Evolutionary conservation across 495 filamentous ascomycete species (phyloP), one percentile per base, ranked within the genome.

Genomic region (Penicillium nucicola): DNA sequence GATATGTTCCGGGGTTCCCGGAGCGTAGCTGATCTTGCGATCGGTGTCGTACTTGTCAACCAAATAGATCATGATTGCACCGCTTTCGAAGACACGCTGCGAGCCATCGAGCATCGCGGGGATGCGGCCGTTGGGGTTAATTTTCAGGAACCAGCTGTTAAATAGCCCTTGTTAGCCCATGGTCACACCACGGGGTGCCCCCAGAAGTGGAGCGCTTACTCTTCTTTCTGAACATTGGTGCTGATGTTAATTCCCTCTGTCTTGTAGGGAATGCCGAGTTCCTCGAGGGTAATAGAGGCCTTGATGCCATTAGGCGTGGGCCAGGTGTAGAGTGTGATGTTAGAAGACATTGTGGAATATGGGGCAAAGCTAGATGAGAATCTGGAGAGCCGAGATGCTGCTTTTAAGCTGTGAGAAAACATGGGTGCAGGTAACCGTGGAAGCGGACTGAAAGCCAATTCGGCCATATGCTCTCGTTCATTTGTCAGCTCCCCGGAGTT

Each of bases 51-150:
- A 79, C 41, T 66, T 69, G 19, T 72, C 68, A 19, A 58, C 63
- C 13, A 80, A 69, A 42, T 79, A 80, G 17, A 71, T 64, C 64
- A 77, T 69, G 30, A 80, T 68, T 1, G 74, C 69, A 6, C 70
- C 76, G 20, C 69, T 70, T 43, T 78, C 75, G 42, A 78, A 78
- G 31, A 79, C 62, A 20, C 74, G 68, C 51, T 71, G 66, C 3
- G 58, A 53, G 25, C 65, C 62, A 47, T 69, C 57, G 5, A 58
- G 55, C 13, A 96, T 60, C 1, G 90, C 88, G 6, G 91, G 91
- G 48, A 95, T 92, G 35, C 91, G 87, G 45, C 90, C 90, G 61
- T 95, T 96, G 33, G 90, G 91, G 62, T 93, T 95, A 62, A 95
- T 90, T 17, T 81, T 82, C 23, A 93, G 74, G 69, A 89, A 96